These are phyloP conservation scores for Diaporthe amygdali DNA, from an alignment of 2,329 filamentous ascomycete genomes.

Conservation along the genomic window DNA sequence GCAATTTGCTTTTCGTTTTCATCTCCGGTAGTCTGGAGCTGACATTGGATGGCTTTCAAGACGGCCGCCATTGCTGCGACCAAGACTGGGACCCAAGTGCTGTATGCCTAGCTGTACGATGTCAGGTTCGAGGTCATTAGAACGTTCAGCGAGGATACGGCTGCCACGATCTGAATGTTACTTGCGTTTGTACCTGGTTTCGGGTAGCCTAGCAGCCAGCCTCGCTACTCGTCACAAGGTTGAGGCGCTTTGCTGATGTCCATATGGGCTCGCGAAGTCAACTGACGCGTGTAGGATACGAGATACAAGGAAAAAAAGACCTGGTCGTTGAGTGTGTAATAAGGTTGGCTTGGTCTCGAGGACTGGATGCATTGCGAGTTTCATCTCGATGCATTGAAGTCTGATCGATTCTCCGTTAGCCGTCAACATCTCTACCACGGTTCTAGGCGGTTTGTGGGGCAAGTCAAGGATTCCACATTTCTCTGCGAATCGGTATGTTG, in stretches of 20 bases:
- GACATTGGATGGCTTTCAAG: background rate
- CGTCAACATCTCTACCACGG: background rate
- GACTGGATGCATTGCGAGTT: background rate
- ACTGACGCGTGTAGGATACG: background rate
- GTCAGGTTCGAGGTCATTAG: background rate
- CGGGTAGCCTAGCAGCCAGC: background rate
- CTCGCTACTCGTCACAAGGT: background rate
- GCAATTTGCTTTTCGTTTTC: conserved; percentile 6
- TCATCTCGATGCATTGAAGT: conserved; percentile 15
- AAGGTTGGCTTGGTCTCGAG: conserved; percentile 1
- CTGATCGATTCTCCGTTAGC: background rate
- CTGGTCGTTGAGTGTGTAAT: background rate
- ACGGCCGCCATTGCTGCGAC: background rate
- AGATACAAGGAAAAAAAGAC: background rate
- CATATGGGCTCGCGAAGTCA: no score
- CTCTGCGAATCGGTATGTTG: background rate
- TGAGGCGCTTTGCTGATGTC: background rate
- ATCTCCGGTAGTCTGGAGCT: conserved; percentile 9
- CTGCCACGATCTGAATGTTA: background rate
- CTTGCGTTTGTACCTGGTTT: background rate
- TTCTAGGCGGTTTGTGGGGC: background rate
- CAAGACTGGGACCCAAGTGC: background rate
- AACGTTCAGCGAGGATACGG: background rate
- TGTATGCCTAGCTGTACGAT: background rate
- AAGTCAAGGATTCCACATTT: background rate